phyloP scores from a whole-genome alignment of 129 eudicot genomes.

The Pulicaria dysenterica region DNA sequence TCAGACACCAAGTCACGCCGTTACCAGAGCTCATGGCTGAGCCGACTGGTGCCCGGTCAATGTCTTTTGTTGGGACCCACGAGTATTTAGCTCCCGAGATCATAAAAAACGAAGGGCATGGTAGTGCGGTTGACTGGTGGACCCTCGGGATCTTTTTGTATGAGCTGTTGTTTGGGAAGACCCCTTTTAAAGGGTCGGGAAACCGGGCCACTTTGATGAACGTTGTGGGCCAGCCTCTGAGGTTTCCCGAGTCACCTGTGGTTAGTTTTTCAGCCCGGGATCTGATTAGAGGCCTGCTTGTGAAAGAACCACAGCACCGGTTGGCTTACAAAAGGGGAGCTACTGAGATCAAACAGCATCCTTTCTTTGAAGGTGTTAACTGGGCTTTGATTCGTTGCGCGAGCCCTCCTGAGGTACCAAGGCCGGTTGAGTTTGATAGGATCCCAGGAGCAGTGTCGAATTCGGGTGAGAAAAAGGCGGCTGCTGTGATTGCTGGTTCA shows the following conservation, averaged over 20 bases:
- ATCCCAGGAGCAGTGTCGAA: conserved; percentile 42
- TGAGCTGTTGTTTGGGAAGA: conserved; percentile 76
- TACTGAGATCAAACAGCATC: conserved; percentile 89
- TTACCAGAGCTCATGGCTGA: conserved; percentile 94
- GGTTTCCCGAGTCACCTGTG: conserved; percentile 83
- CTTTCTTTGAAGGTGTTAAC: conserved; percentile 91
- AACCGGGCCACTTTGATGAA: conserved; percentile 83
- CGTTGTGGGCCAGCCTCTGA: conserved; percentile 79
- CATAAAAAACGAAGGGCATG: conserved; percentile 93
- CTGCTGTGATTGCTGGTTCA: conserved; percentile 28
- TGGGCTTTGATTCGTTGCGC: conserved; percentile 97
- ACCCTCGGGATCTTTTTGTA: conserved; percentile 81
- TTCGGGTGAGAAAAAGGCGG: conserved; percentile 50
- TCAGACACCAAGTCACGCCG: conserved; percentile 76
- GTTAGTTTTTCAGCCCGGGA: conserved; percentile 83
- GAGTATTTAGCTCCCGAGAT: conserved; percentile 92
- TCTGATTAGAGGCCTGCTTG: conserved; percentile 76
- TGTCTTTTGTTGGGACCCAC: conserved; percentile 95
- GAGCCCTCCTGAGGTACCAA: conserved; percentile 90
- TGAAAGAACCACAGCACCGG: conserved; percentile 87
- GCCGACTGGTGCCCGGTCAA: conserved; percentile 83
- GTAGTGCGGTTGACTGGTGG: conserved; percentile 99
- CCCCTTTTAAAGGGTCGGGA: conserved; percentile 94
- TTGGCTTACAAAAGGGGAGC: conserved; percentile 87
- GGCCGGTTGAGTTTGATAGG: conserved; percentile 62